phyloP scores from a whole-genome alignment of 345 rosid genomes.

The Hibiscus trionum region DNA sequence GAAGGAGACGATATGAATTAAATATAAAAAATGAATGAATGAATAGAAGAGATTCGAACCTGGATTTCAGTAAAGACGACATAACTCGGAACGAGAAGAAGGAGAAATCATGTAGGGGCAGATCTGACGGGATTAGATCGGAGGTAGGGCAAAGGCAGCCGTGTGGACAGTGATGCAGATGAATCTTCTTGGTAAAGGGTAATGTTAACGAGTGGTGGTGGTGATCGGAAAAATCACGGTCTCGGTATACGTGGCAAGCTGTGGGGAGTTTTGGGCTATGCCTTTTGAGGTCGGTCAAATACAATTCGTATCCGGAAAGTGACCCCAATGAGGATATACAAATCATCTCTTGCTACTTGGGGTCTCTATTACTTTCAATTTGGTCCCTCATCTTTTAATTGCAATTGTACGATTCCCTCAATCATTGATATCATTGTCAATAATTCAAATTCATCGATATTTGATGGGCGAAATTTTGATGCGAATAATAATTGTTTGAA shows the following conservation, averaged over 20 bases:
- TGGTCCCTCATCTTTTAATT: neutral
- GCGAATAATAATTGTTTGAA: too few species aligned
- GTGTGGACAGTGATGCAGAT: constrained; percentile 2
- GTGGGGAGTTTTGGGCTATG: neutral
- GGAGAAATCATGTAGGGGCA: neutral
- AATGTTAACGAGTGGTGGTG: neutral
- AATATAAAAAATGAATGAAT: too few species aligned
- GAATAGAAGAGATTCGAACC: too few species aligned
- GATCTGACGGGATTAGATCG: neutral
- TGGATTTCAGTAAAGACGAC: neutral
- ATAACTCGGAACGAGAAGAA: too few species aligned
- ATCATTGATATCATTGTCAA: neutral
- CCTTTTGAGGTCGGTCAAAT: neutral
- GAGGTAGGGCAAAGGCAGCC: neutral
- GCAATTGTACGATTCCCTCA: neutral
- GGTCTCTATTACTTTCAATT: neutral
- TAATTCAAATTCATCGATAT: too few species aligned
- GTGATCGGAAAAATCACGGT: neutral
- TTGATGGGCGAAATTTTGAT: neutral
- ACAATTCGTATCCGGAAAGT: neutral
- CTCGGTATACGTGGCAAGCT: neutral
- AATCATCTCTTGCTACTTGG: neutral
- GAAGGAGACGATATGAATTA: too few species aligned
- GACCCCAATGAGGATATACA: neutral
- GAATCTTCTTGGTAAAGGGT: neutral